Base-by-base conservation (phyloP, 2,329 filamentous ascomycete species). In the Purpureocillium takamizusanense region DNA sequence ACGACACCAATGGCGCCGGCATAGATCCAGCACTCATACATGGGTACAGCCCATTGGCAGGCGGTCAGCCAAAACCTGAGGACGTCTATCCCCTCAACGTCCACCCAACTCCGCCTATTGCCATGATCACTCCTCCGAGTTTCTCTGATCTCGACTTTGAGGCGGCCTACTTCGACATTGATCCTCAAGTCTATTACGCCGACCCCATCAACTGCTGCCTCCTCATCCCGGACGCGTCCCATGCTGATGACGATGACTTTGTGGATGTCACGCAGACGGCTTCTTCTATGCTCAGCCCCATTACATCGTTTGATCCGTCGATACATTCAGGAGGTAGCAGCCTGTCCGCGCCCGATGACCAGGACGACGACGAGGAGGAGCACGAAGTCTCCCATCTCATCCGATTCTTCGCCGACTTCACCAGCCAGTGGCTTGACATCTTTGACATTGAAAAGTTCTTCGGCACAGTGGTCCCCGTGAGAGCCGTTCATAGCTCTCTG, bases 401-500 rank as follows among this genome's bases (percentile, higher is more conserved):
- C 16, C 35, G 38, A 25, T 45, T 42, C 29, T 48, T 48, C 25
- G 40, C 44, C 4, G 39, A 46, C 16, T 21, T 40, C 28, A 46
- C 46, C 21, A 44, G 46, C 7, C 44, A 44, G n/a, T 48, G 40
- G 9, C 37, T 46, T 7, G 46, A 48, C 16, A 40, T 44, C 3
- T 46, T 48, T 33, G 44, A 46, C 27, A 40, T 44, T 23, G 44
- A 43, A 32, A 39, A 39, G 35, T 48, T 42, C 28, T 48, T 48
- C 16, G 44, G 44, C 13, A 44, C 46, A 7, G 37, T 46, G 30
- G 42, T 48, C 10, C 43, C 43, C 1, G 34, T 46, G 9, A 44
- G 39, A 31, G 46, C 46, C 12, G 31, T 37, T 13, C 37, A 38
- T 8, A 48, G 44, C 33, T 35, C 40, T 6, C 40, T 48, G n/a